Conservation (phyloP, 208 protist species). For the Crithidia sp. region DNA sequence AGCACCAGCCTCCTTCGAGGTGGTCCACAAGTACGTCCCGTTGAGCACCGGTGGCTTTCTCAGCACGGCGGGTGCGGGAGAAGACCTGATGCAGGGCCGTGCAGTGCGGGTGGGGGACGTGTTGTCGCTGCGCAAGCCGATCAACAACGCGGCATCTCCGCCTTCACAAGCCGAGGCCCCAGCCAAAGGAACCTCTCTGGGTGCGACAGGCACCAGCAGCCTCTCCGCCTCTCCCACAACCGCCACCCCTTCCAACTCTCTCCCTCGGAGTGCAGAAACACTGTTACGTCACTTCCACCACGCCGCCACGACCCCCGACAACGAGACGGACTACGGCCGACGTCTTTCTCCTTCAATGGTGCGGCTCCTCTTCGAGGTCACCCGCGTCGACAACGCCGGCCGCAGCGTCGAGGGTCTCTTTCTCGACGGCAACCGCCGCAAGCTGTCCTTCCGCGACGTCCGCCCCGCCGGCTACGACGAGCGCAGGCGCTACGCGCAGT, state of each 20-base stretch:
- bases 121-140: conserved; percentile 23
- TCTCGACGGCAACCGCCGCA: conserved; percentile 61
- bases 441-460: conserved; percentile 56
- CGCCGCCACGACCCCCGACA: conserved; percentile 42
- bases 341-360: conserved; percentile 53
- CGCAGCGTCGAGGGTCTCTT: conserved; percentile 69
- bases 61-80: conserved; percentile 31
- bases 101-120: conserved; percentile 51
- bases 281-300: conserved; percentile 48
- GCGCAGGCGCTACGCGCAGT: conserved; percentile 51
- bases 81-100: conserved; percentile 33
- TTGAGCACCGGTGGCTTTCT: conserved; percentile 84
- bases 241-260: not conserved
- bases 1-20: conserved; percentile 15
- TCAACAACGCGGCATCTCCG: too few species aligned
- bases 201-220: not conserved
- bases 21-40: conserved; percentile 78
- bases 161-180: too few species aligned
- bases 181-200: too few species aligned
- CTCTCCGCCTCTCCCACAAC: not conserved
- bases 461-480: conserved; percentile 83
- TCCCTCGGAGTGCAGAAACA: not conserved
- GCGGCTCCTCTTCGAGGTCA: conserved; percentile 63
- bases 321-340: conserved; percentile 67
- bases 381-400: conserved; percentile 52